Conservation (phyloP, 208 protist species). For the Trypanosoma lewisi region DNA sequence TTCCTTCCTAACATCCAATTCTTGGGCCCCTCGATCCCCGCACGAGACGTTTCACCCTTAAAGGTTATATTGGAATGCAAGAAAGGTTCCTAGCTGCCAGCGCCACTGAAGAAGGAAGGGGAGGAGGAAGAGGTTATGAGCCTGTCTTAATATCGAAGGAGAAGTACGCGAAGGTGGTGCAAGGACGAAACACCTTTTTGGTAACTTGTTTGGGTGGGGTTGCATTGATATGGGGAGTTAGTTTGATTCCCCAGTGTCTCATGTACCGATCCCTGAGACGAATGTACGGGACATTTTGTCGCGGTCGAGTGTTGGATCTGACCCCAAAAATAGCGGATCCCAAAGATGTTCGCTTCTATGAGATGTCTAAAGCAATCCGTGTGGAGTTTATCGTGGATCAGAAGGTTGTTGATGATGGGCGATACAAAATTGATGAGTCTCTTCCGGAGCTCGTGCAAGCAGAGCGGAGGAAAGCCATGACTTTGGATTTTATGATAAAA, state of each 20-base stretch:
- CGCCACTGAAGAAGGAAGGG: no score
- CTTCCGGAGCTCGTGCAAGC: constrained; percentile 50
- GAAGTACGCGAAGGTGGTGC: constrained; percentile 74
- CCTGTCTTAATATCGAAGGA: constrained; percentile 57
- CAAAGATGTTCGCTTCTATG: constrained; percentile 66
- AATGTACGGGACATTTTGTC: constrained; percentile 52
- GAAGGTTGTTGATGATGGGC: constrained; percentile 64
- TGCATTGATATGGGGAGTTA: constrained; percentile 39
- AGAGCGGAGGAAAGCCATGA: constrained; percentile 71
- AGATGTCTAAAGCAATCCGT: constrained; percentile 65
- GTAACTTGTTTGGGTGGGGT: constrained; percentile 38
- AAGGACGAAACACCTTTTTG: constrained; percentile 71
- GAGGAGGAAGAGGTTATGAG: constrained; percentile 25
- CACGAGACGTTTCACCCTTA: not conserved
- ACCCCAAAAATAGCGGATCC: constrained; percentile 78
- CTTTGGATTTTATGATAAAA: constrained; percentile 76
- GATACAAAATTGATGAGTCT: constrained; percentile 52
- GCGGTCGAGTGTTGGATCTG: constrained; percentile 71
- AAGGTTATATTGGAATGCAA: constrained; percentile 14
- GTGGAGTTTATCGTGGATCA: constrained; percentile 79
- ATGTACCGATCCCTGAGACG: constrained; percentile 50
- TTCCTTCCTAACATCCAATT: not conserved
- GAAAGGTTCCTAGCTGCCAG: constrained; percentile 9
- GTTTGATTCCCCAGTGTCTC: constrained; percentile 47
- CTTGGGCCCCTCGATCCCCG: not conserved